Evolutionary conservation across 108 stramenopile species (phyloP), one percentile per base, ranked within the genome.

Genomic region (Pseudonitzschia multiseries): DNA sequence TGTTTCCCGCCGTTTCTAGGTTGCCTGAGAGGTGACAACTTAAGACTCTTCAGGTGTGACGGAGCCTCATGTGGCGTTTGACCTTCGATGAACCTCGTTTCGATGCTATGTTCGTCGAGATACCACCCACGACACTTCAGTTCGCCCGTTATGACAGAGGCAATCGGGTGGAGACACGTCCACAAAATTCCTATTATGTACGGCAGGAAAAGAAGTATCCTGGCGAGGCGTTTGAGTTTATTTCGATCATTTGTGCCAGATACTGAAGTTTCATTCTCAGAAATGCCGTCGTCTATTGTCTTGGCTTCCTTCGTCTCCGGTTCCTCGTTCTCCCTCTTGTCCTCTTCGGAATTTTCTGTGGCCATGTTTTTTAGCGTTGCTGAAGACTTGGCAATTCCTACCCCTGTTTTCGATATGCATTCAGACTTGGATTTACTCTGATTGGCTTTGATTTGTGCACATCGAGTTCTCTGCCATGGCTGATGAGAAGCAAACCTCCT

Each of bases 61-160:
- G 36, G 59, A 20, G 68, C 40, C 18, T 40, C 15, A 22, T 26
- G 21, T 33, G 76, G 27, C 6, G 42, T 13, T 72, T 57, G 57
- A 14, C 15, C 24, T 1, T 62, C 71, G 44, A 48, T 42, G 73
- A 71, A 71, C 66, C 68, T 57, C 27, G 65, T 78, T 62, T 94
- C 93, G 53, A 95, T 74, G 31, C 88, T 84, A 70, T 91, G 81
- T 76, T 95, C 94, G 69, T 95, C 94, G 65, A 93, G 87, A 73
- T 76, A 94, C 66, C 66, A 72, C 26, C 91, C 89, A 18, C 93
- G 84, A 57, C 90, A 90, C 78, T 92, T 90, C 26, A 81, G 57
- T 78, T 90, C 90, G 41, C 94, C 91, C 3, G 90, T 93, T 4
- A 90, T 59, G 4, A 93, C 64, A 12, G 91, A 95, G 18, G 84